Conservation (phyloP, 1,284 basidiomycete genomes). For the Polyporus tsugae region DNA sequence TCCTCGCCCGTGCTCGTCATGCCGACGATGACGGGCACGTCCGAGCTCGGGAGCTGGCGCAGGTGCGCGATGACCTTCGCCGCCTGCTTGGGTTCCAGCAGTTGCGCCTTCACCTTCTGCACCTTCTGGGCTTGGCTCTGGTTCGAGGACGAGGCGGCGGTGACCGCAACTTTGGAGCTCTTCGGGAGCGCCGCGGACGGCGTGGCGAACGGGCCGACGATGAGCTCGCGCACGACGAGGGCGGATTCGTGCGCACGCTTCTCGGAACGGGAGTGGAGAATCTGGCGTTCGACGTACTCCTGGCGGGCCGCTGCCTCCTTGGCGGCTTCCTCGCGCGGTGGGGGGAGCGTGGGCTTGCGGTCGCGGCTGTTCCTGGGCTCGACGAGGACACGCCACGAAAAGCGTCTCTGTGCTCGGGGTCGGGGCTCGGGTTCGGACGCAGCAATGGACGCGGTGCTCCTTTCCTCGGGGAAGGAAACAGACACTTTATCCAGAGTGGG, state of each 20-base stretch:
- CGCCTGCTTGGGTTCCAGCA: constrained; percentile 70
- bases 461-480: background rate
- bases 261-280: constrained; percentile 53
- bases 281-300: constrained; percentile 26
- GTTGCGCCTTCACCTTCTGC: constrained; percentile 74
- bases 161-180: constrained; percentile 46
- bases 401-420: constrained; percentile 33
- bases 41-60: constrained; percentile 51
- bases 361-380: constrained; percentile 29
- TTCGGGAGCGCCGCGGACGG: constrained; percentile 37
- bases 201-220: constrained; percentile 58
- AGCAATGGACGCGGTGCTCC: constrained; percentile 2
- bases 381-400: constrained; percentile 39
- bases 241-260: constrained; percentile 73
- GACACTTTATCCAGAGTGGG: background rate
- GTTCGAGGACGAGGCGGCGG: constrained; percentile 41
- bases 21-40: constrained; percentile 34
- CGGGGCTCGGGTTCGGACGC: constrained; percentile 6
- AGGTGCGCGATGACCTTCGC: constrained; percentile 75
- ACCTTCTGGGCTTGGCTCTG: constrained; percentile 52
- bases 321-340: constrained; percentile 45
- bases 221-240: constrained; percentile 67
- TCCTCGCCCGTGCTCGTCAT: constrained; percentile 32
- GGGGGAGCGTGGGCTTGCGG: constrained; percentile 48
- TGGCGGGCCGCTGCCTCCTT: constrained; percentile 25